Evolutionary conservation across 2,329 filamentous ascomycete genomes (phyloP), one percentile per base, ranked within the genome.

Genomic region (Coniochaeta hoffmannii): DNA sequence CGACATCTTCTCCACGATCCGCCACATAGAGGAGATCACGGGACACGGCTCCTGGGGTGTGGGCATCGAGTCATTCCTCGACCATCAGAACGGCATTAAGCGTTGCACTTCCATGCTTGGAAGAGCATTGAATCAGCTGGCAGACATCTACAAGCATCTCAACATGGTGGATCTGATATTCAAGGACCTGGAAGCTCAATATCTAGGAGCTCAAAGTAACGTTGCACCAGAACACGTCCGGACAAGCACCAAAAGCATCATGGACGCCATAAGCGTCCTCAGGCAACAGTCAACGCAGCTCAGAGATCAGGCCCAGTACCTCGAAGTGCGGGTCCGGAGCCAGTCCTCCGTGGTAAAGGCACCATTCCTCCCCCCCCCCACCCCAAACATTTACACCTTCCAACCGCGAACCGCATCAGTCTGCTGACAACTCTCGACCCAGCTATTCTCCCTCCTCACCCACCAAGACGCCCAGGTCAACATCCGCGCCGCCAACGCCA

Each of bases 361-460:
- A 8, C 34, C 34, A 36, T 3, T 36, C n/a, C n/a, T n/a, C n/a
- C n/a, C n/a, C n/a, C n/a, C n/a, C n/a, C n/a, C n/a, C n/a, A n/a
- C n/a, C n/a, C n/a, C n/a, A n/a, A n/a, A n/a, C n/a, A n/a, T n/a
- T n/a, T n/a, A n/a, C n/a, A n/a, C n/a, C n/a, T n/a, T n/a, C n/a
- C n/a, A n/a, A n/a, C n/a, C n/a, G n/a, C n/a, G 32, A 34, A 34
- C 11, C 32, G 4, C 11, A 12, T 34, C 3, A 7, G n/a, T 3
- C 4, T 41, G 19, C 17, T 12, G 2, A 24, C 12, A 24, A 41
- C 36, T 3, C 4, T 22, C 8, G 17, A 24, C 6, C 6, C 19
- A 56, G 56, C 24, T 53, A 5, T 57, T 53, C 38, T 36, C 30
- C 35, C 50, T 57, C 17, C n/a, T 57, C 3, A 55, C 56, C 2